Percentiles rank a stretch among this genome's conserved stretches.
Evolutionary conservation across 169 alveolate genomes (phyloP).

Genomic region (Babesia sp.): DNA sequence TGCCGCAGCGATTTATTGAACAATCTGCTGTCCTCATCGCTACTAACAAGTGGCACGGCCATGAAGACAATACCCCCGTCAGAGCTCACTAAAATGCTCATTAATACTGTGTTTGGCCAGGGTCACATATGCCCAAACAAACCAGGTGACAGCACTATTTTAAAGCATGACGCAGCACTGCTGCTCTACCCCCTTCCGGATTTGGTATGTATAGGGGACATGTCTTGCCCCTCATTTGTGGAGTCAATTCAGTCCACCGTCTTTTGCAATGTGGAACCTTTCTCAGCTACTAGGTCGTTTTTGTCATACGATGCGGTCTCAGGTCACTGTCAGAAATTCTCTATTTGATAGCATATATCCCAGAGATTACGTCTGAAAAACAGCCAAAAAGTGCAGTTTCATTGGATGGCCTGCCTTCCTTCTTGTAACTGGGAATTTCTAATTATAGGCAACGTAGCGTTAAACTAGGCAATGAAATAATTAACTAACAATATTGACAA

Average conservation of each 20-base stretch:
- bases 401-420: too few species aligned
- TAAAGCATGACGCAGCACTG: slow-evolving; percentile 66
- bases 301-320: slow-evolving; percentile 41
- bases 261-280: slow-evolving; percentile 34
- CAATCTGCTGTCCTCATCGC: slow-evolving; percentile 64
- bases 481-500: too few species aligned
- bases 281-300: slow-evolving; percentile 5
- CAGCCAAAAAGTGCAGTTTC: too few species aligned
- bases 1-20: slow-evolving; percentile 68
- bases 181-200: slow-evolving; percentile 73
- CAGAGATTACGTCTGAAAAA: background rate
- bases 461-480: too few species aligned
- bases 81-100: slow-evolving; percentile 57
- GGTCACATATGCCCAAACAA: slow-evolving; percentile 74
- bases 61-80: slow-evolving; percentile 5
- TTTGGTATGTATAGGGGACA: slow-evolving; percentile 56
- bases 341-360: background rate
- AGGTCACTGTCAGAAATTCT: slow-evolving; percentile 22
- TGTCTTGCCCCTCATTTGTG: slow-evolving; percentile 38
- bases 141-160: slow-evolving; percentile 65
- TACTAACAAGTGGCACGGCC: slow-evolving; percentile 38
- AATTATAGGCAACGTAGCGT: too few species aligned
- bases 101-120: slow-evolving; percentile 69
- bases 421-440: too few species aligned
- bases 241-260: background rate